Base-by-base conservation (phyloP, 768 basidiomycete species). In the Leccinum uliginosum region DNA sequence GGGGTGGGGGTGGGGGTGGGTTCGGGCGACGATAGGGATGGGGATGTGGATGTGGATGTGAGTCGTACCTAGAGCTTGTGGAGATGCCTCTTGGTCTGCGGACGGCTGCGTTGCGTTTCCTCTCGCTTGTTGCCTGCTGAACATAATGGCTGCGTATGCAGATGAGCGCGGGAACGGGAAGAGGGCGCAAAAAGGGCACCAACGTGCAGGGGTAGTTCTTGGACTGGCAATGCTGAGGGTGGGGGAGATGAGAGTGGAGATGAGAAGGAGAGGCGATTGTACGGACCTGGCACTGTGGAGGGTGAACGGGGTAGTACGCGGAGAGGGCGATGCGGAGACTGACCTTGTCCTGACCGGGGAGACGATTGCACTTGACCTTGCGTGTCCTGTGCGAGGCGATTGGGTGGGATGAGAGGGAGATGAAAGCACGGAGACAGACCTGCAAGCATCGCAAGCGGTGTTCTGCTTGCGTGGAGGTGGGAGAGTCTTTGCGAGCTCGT, bases 181-280 rank as follows among this genome's bases (percentile, higher is more conserved):
- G 52, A 48, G 57, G 57, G 62, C 57, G 61, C 54, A 43, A 58
- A 26, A 62, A 53, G 27, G 56, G 61, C 17, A 83, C 89, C 63
- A 66, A 93, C 91, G 92, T 93, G 91, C 92, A 95, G 46, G 90
- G 86, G 67, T 89, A 91, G 66, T 89, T 91, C 76, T 95, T 95
- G 59, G 86, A 81, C 58, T 85, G 73, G 71, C 92, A 95, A 67
- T 93, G 91, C 86, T 93, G 12, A 8, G 30, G 1, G n/a, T n/a
- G n/a, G 11, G 56, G 50, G 61, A 56, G 53, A 59, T 58, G 59
- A 56, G 47, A 23, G 55, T 19, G 34, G 32, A 17, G 21, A 57
- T 32, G 59, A 56, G 38, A 23, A 14, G 10, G 51, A 50, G 48
- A 47, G 58, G 62, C 21, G 61, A 65, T 64, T 61, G 45, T 60